Evolutionary conservation across 1,284 basidiomycete genomes (phyloP).

Genomic region (Hymenochaete sp.): DNA sequence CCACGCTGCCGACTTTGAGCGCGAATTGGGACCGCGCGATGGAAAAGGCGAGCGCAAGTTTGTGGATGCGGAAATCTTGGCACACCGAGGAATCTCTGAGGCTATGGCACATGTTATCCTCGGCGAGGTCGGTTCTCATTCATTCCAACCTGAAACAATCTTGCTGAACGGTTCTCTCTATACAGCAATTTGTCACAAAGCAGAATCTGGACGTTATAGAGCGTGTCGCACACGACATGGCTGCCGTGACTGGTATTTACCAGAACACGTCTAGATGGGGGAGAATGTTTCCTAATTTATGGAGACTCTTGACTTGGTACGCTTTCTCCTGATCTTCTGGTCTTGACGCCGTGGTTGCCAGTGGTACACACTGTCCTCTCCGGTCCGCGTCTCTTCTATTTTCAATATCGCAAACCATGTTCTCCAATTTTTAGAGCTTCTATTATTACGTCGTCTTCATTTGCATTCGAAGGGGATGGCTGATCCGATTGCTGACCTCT

Average conservation of each 20-base stretch:
- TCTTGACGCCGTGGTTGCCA: too few relatives aligned
- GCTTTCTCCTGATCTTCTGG: too few relatives aligned
- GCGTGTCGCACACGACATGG: background rate
- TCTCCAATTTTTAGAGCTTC: too few relatives aligned
- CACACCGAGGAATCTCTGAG: background rate
- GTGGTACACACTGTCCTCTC: too few relatives aligned
- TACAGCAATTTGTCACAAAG: background rate
- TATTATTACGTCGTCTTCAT: too few relatives aligned
- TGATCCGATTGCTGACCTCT: background rate
- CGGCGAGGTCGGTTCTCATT: background rate
- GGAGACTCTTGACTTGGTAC: background rate
- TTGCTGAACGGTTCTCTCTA: background rate
- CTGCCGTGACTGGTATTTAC: background rate
- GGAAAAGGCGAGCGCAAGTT: background rate
- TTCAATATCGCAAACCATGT: too few relatives aligned
- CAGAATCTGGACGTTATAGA: background rate
- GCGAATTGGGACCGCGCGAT: background rate
- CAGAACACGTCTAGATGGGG: background rate
- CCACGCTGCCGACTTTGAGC: background rate
- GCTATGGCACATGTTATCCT: background rate
- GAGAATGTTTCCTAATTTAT: background rate
- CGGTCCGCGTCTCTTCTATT: too few relatives aligned
- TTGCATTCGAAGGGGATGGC: too few relatives aligned
- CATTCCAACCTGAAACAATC: background rate
- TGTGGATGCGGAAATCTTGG: background rate